A percentile compares a stretch with the other conserved stretches of the same genome.
Evolutionary conservation across 202 grass and related monocot genomes (phyloP).

Genomic region (Dendrocalamus latiflorus): DNA sequence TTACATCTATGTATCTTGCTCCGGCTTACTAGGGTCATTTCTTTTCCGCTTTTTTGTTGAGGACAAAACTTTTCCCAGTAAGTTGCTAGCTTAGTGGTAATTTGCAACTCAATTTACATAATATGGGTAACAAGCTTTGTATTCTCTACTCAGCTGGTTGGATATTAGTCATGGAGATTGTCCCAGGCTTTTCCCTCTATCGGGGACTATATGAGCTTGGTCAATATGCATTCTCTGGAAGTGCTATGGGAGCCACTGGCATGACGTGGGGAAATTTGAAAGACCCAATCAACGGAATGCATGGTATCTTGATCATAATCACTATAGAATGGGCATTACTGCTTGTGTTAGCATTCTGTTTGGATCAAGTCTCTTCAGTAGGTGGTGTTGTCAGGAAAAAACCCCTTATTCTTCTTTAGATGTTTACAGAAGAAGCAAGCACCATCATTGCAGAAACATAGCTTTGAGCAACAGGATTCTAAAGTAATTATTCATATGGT

Average conservation of each 20-base stretch:
- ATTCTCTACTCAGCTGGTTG: slow-evolving; percentile 45
- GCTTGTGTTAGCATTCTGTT: slow-evolving; percentile 51
- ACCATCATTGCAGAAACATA: slow-evolving; percentile 21
- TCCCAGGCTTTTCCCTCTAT: slow-evolving; percentile 75
- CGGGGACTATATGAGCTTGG: slow-evolving; percentile 69
- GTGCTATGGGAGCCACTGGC: slow-evolving; percentile 36
- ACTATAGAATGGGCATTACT: slow-evolving; percentile 55
- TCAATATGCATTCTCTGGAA: slow-evolving; percentile 54
- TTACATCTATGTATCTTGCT: slow-evolving; percentile 75
- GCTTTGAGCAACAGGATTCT: slow-evolving; percentile 5
- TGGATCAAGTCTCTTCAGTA: slow-evolving; percentile 41
- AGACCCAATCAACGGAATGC: slow-evolving; percentile 61
- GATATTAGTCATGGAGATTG: slow-evolving; percentile 60
- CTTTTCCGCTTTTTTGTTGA: slow-evolving; percentile 54
- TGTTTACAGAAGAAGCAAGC: slow-evolving; percentile 28
- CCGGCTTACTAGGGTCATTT: slow-evolving; percentile 60
- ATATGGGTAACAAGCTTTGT: neutral
- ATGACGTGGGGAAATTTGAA: slow-evolving; percentile 62
- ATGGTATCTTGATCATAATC: slow-evolving; percentile 57
- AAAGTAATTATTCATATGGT: slow-evolving; percentile 40
- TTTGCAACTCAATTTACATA: slow-evolving; percentile 16
- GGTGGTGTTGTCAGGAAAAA: slow-evolving; percentile 26
- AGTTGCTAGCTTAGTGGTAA: slow-evolving; percentile 16
- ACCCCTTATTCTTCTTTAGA: slow-evolving; percentile 40
- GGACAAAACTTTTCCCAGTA: slow-evolving; percentile 47